phyloP scores from a whole-genome alignment of 192 early-diverging fungal species.

The Dimargaris xerosporica region DNA sequence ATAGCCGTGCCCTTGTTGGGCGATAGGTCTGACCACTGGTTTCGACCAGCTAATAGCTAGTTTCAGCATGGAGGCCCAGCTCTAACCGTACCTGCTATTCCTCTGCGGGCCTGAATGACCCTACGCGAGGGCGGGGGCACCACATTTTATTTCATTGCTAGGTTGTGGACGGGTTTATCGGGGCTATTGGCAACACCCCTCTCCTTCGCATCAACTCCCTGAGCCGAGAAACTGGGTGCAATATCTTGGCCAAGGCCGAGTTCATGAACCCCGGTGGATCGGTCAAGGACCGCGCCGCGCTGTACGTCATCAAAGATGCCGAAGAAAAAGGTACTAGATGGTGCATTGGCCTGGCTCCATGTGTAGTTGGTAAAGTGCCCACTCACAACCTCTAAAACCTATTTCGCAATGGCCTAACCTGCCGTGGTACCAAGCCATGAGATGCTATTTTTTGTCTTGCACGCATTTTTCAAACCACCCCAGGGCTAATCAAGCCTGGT shows the following conservation, averaged over 20 bases:
- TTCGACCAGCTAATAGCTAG: too few relatives aligned
- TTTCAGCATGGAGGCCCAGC: too few relatives aligned
- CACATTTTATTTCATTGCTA: conserved; percentile 8
- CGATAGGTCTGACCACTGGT: too few relatives aligned
- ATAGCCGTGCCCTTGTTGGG: too few relatives aligned
- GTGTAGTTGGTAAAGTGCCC: not conserved
- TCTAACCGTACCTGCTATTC: too few relatives aligned
- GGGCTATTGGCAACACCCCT: conserved; percentile 84
- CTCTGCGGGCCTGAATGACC: too few relatives aligned
- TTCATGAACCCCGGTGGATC: conserved; percentile 95
- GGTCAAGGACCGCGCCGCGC: conserved; percentile 92
- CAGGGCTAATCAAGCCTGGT: conserved; percentile 65
- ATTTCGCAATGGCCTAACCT: too few relatives aligned
- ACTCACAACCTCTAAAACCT: too few relatives aligned
- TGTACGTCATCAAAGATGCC: conserved; percentile 87
- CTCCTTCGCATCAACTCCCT: conserved; percentile 54
- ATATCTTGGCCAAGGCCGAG: conserved; percentile 89
- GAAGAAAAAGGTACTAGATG: conserved; percentile 38
- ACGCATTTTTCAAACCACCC: too few relatives aligned
- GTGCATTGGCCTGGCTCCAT: conserved; percentile 10
- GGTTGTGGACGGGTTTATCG: conserved; percentile 57
- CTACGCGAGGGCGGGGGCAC: too few relatives aligned
- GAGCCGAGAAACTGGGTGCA: conserved; percentile 64
- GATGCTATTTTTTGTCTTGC: too few relatives aligned
- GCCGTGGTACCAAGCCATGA: too few relatives aligned